Evolutionary conservation across 768 basidiomycete genomes (phyloP).

Genomic region (Symmetrospora coprosmae): DNA sequence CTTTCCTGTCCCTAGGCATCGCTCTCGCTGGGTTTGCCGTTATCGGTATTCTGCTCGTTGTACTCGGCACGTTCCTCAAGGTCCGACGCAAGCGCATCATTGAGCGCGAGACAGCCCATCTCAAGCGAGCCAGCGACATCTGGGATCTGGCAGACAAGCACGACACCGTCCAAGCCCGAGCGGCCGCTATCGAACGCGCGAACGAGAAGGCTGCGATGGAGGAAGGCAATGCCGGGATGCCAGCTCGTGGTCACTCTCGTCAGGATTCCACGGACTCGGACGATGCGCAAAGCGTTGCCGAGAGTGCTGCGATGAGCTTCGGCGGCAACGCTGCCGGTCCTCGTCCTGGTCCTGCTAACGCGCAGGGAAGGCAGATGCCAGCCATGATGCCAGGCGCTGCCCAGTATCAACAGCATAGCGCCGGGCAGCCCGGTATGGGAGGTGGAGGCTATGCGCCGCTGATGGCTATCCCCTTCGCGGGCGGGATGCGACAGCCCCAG

Average conservation of each 20-base stretch:
- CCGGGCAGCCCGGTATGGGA: background rate
- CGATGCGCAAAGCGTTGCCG: background rate
- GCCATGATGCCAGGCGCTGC: background rate
- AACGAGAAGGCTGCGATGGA: constrained; percentile 10
- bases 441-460: background rate
- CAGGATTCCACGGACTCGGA: background rate
- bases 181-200: background rate
- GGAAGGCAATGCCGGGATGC: background rate
- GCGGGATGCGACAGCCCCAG: background rate
- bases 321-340: background rate
- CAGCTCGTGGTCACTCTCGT: background rate
- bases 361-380: background rate
- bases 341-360: background rate
- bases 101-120: background rate
- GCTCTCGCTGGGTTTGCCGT: constrained; percentile 6
- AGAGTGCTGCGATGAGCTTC: background rate
- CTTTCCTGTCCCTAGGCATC: constrained; percentile 1
- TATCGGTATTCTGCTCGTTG: background rate
- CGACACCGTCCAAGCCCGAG: background rate
- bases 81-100: background rate
- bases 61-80: background rate
- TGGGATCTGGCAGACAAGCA: constrained; percentile 6
- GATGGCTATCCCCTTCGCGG: background rate
- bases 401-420: background rate
- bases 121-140: background rate